Conservation (phyloP, 2,329 filamentous ascomycete genomes). For the Clarireedia sp. region DNA sequence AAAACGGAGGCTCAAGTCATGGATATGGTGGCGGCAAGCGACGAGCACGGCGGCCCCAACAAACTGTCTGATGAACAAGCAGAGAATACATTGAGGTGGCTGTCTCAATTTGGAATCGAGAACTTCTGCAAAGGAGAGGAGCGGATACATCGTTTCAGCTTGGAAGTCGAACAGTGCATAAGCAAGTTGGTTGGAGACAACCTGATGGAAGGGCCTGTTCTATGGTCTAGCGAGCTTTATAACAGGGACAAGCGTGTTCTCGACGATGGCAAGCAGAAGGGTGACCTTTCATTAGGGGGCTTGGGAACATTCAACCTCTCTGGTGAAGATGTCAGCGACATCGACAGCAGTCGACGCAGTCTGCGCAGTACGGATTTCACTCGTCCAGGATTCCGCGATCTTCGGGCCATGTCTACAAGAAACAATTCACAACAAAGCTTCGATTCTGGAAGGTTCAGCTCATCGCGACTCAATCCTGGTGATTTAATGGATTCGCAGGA, state of each 20-base stretch:
- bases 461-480: conserved; percentile 47
- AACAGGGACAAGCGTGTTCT: conserved; percentile 59
- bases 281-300: conserved; percentile 39
- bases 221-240: conserved; percentile 90
- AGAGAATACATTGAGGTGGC: conserved; percentile 74
- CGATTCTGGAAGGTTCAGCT: conserved; percentile 58
- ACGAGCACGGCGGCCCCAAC: conserved; percentile 82
- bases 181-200: conserved; percentile 78
- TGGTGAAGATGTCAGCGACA: conserved; percentile 33
- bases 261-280: conserved; percentile 41
- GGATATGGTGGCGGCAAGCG: conserved; percentile 74
- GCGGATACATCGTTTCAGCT: conserved; percentile 85
- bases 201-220: conserved; percentile 73
- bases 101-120: conserved; percentile 72
- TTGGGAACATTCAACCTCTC: conserved; percentile 40
- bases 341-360: conserved; percentile 24
- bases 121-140: conserved; percentile 96
- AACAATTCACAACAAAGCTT: conserved; percentile 64
- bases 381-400: conserved; percentile 46
- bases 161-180: conserved; percentile 81
- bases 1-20: conserved; percentile 79
- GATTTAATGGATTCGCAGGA: conserved; percentile 65
- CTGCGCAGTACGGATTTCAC: conserved; percentile 35
- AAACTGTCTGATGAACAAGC: conserved; percentile 96
- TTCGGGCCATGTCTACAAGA: conserved; percentile 49